Percentiles rank a stretch among this genome's conserved stretches.
These are phyloP conservation scores for Ustilaginoidea virens DNA, from an alignment of 2,329 filamentous ascomycete genomes.

Conservation along the genomic window DNA sequence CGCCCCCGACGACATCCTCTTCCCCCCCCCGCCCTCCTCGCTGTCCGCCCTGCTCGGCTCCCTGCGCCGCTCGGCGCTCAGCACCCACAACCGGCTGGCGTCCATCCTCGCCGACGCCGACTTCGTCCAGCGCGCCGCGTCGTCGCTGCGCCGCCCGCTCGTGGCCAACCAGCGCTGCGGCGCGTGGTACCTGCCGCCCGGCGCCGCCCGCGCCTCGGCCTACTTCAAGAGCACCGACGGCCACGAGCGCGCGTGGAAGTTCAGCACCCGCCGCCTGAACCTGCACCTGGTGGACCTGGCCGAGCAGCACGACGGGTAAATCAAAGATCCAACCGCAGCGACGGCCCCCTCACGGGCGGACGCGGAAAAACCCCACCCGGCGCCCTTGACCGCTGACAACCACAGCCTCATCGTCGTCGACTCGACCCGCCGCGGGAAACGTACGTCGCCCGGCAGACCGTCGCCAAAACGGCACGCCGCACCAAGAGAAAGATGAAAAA, in stretches of 20 bases:
- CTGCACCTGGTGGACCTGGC: constrained; percentile 61
- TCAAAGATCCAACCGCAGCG: constrained; percentile 3
- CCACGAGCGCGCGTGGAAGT: constrained; percentile 79
- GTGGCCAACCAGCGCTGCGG: constrained; percentile 92
- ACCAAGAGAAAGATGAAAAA: too few relatives aligned
- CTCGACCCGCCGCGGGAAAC: constrained; percentile 81
- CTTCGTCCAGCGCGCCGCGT: constrained; percentile 52
- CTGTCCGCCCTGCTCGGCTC: constrained; percentile 56
- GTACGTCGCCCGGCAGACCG: too few relatives aligned
- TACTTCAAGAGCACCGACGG: constrained; percentile 99
- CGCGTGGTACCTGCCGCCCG: constrained; percentile 75
- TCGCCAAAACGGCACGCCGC: too few relatives aligned
- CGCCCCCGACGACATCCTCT: constrained; percentile 27
- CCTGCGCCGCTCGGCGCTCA: constrained; percentile 62
- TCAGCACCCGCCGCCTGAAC: constrained; percentile 74
- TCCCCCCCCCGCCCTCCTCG: constrained; percentile 33
- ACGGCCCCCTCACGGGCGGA: background rate
- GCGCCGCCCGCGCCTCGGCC: constrained; percentile 51
- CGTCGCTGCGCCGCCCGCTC: constrained; percentile 47
- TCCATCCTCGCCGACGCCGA: constrained; percentile 64
- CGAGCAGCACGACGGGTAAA: constrained; percentile 49
- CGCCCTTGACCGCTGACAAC: background rate
- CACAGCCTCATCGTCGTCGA: constrained; percentile 75
- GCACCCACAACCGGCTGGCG: constrained; percentile 63
- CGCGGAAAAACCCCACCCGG: too few relatives aligned